Evolutionary conservation across 2,329 filamentous ascomycete genomes (phyloP).

Genomic region (Neoarthrinium moseri): DNA sequence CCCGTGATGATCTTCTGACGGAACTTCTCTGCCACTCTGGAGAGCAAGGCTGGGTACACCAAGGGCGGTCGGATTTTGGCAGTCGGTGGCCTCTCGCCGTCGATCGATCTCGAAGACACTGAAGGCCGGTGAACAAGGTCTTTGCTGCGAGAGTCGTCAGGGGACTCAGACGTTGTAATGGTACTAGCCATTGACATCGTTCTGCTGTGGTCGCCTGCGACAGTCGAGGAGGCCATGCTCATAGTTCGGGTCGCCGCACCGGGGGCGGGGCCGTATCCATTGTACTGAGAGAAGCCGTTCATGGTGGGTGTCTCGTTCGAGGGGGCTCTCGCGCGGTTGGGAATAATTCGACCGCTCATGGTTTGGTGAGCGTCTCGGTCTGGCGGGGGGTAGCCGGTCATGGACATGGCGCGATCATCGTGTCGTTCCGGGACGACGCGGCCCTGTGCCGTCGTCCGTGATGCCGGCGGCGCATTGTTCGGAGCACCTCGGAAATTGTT

Average conservation of each 20-base stretch:
- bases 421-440: slow-evolving; percentile 87
- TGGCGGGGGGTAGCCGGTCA: slow-evolving; percentile 76
- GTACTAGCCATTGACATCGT: slow-evolving; percentile 95
- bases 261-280: slow-evolving; percentile 42
- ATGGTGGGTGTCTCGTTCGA: slow-evolving; percentile 38
- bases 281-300: slow-evolving; percentile 32
- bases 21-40: slow-evolving; percentile 91
- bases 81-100: slow-evolving; percentile 55
- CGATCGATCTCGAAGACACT: slow-evolving; percentile 51
- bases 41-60: slow-evolving; percentile 90
- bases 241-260: slow-evolving; percentile 58
- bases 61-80: slow-evolving; percentile 72
- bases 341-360: slow-evolving; percentile 89
- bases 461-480: slow-evolving; percentile 64
- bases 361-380: slow-evolving; percentile 84
- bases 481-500: slow-evolving; percentile 77
- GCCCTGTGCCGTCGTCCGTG: slow-evolving; percentile 83
- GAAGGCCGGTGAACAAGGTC: slow-evolving; percentile 55
- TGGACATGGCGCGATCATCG: slow-evolving; percentile 92
- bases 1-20: slow-evolving; percentile 81
- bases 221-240: slow-evolving; percentile 58
- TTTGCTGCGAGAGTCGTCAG: slow-evolving; percentile 53
- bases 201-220: slow-evolving; percentile 49
- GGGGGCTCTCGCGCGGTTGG: slow-evolving; percentile 58
- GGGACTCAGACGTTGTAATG: slow-evolving; percentile 64